Base-by-base conservation (phyloP, 2,329 filamentous ascomycete species). In the Phymatotrichopsis omnivora region DNA sequence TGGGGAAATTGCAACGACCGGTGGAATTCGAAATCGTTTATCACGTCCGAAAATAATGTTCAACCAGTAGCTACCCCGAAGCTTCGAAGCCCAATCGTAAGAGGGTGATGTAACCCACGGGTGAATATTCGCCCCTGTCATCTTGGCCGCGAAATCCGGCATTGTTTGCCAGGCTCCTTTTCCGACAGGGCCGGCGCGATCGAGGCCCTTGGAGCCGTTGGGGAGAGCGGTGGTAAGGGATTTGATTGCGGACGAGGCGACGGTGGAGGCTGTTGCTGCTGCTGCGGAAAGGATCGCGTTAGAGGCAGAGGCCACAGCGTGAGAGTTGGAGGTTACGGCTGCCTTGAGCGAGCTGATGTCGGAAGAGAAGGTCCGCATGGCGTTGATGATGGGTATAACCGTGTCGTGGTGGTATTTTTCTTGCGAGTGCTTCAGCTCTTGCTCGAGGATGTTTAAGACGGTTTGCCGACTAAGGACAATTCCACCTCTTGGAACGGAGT, bases 91-190 rank as follows among this genome's bases (percentile, higher is more conserved):
- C 44, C 61, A 60, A 53, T 64, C 51, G 64, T 69, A 80, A 0
- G 71, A 72, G 1, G 72, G 69, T 0, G 82, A 86, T 1, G 77
- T 81, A 22, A 73, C 63, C 2, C 61, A 56, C 0, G 67, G 65
- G 55, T 86, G 74, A 52, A 91, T 65, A 2, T 69, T 57, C 1
- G 84, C 83, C 4, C 84, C 85, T 14, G 77, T 65, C 56, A 94
- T 81, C 65, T 79, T 86, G 66, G 95, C 94, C 63, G 86, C 67
- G 44, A 73, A 71, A 42, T 70, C 66, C 14, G 32, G 62, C 59
- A 31, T 58, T 57, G 14, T 67, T 51, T 10, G 57, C 50, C 27
- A 58, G 39, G 34, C 59, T 12, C 30, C 34, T 33, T 16, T 27
- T 17, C 23, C 12, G 20, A 34, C 20, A 19, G 20, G 20, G 12